Evolutionary conservation across 495 filamentous ascomycete species (phyloP), one percentile per base, ranked within the genome.

Genomic region (Friedmanniomyces endolithicus): DNA sequence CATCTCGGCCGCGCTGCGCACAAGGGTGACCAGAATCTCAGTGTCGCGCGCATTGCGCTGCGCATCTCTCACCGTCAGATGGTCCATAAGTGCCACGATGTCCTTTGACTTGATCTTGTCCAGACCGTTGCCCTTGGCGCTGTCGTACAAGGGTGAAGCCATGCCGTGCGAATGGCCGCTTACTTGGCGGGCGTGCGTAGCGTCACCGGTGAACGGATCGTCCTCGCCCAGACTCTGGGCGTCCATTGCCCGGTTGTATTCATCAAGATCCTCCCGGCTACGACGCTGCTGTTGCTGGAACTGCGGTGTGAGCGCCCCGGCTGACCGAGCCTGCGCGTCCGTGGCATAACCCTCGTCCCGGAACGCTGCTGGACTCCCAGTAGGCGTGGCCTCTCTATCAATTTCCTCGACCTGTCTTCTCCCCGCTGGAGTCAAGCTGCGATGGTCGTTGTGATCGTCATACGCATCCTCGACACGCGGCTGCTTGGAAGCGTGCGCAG

Each of bases 51-150:
- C 92, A 70, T 94, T 96, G 33, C 92, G 87, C 71, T 96, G 90
- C 40, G 89, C 90, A 74, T 99, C 92, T 12, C 92, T 83, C 58
- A 96, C 94, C 65, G 92, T 97, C 57, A 98, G 84, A 78, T 90
- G 92, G 65, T 99, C 90, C 92, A 99, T 97, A 24, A 99, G 73
- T 39, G 92, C 89, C 59, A 97, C 83, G 62, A 99, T 94, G 66
- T 99, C 94, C 70, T 95, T 90, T 6, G 88, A 95, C 67, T 99
- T 83, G 54, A 99, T 99, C 37, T 83, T 76, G 57, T 97, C 90
- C 56, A 95, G 86, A 31, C 90, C 90, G 48, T 76, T 80, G 25
- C 94, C 92, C 6, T 87, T 95, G 20, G 90, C 78, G 57, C 87
- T 83, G 66, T 97, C 92, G 63, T 96, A 97, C 17, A 96, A 70